phyloP scores from a whole-genome alignment of 495 filamentous ascomycete genomes.

The Podospora bellae-mahoneyi region DNA sequence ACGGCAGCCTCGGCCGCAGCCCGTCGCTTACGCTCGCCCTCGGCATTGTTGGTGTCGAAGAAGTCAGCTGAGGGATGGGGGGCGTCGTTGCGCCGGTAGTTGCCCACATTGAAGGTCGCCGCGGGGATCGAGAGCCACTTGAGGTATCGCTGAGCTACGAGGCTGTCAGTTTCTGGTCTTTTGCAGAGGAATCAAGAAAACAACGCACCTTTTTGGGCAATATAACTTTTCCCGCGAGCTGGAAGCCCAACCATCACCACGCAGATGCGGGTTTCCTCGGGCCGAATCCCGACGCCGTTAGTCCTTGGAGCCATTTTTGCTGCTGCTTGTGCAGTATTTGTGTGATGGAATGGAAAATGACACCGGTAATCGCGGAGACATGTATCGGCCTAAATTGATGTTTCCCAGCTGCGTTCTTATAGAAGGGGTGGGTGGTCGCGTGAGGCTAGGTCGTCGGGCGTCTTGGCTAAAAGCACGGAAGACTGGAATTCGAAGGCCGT shows the following conservation, averaged over 20 bases:
- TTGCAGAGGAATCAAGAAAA: background rate
- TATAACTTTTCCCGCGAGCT: slow-evolving; percentile 92
- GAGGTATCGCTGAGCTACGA: slow-evolving; percentile 85
- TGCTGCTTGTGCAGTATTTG: slow-evolving; percentile 9
- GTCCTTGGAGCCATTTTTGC: slow-evolving; percentile 43
- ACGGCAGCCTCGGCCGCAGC: slow-evolving; percentile 88
- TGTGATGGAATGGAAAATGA: slow-evolving; percentile 7
- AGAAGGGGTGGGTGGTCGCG: slow-evolving; percentile 28
- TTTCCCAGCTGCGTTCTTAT: slow-evolving; percentile 20
- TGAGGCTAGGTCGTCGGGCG: slow-evolving; percentile 24
- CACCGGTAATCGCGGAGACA: slow-evolving; percentile 26
- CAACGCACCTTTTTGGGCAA: slow-evolving; percentile 85
- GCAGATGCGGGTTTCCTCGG: slow-evolving; percentile 90
- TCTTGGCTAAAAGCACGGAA: slow-evolving; percentile 14
- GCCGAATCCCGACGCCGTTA: slow-evolving; percentile 59
- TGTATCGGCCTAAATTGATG: slow-evolving; percentile 34
- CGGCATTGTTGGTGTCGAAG: slow-evolving; percentile 82
- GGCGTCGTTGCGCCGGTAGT: slow-evolving; percentile 81
- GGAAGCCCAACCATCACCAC: slow-evolving; percentile 99
- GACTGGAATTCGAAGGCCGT: background rate
- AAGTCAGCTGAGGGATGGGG: slow-evolving; percentile 86
- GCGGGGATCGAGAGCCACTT: slow-evolving; percentile 92
- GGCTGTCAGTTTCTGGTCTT: background rate
- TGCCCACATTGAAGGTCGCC: slow-evolving; percentile 93
- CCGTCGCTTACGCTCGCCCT: slow-evolving; percentile 83